Evolutionary conservation across 768 basidiomycete genomes (phyloP), one percentile per base, ranked within the genome.

Genomic region (Cyclocybe aegerita): DNA sequence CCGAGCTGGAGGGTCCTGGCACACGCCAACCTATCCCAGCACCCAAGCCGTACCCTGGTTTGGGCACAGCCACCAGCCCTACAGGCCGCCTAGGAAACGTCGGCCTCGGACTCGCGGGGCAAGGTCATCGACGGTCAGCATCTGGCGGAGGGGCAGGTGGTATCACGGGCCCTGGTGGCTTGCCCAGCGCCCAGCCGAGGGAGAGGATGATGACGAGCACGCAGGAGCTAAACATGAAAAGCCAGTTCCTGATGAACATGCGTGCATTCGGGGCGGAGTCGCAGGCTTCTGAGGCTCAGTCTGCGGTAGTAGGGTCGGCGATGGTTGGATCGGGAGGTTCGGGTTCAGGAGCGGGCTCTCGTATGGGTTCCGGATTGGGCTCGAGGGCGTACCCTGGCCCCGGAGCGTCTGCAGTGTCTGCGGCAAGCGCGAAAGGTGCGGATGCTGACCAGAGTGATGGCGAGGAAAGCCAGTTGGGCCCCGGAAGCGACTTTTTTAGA

Each of bases 171-270:
- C 23, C 23, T 23, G 23, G 23, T 23, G 23, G 23, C 3, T 2
- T 23, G 23, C 23, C 23, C 23, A 23, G 2, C 23, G 23, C 23
- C 23, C 23, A 2, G 23, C 23, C 40, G 23, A 42, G 42, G 10
- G 46, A 67, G 44, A 54, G 63, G 49, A 68, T 69, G 69, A 59
- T 68, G 57, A 68, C 65, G 37, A 74, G 70, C 54, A 64, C 69
- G 29, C 63, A 64, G 47, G 74, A 73, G 62, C 49, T 74, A 59
- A 72, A 74, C 49, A 72, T 70, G 72, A 75, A 74, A 62, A 72
- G 66, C 40, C 61, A 61, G 51, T 67, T 60, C 59, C 62, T 54
- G 63, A 70, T 60, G 57, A 60, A 62, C 38, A 58, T 63, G 55
- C 55, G 46, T 36, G 46, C 56, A 14, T 54, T 42, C 38, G 59